Evolutionary conservation across 108 stramenopile genomes (phyloP), one percentile per base, ranked within the genome.

Genomic region (Skeletonema tropicum): DNA sequence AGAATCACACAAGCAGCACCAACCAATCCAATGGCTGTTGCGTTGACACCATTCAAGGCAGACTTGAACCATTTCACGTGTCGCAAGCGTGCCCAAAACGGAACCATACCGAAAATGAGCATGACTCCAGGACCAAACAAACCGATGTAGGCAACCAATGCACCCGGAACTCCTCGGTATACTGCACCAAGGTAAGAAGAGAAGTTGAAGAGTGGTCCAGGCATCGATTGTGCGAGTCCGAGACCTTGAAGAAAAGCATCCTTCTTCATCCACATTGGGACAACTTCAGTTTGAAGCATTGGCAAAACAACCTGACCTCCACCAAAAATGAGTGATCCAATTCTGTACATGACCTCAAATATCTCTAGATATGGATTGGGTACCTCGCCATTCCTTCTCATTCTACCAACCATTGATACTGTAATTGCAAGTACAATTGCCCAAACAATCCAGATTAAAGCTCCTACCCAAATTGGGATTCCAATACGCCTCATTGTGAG

Each of bases 281-380:
- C 96, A 29, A 96, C 94, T 73, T 96, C 97, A 61, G 84, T 84
- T 59, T 97, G 90, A 4, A 98, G 83, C 94, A 98, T 95, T 49
- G 97, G 97, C 42, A 98, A 74, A 36, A 98, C 93, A 8, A 96
- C 95, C 76, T 93, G 92, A 35, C 97, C 97, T 17, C 97, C 96
- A 17, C 97, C 97, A 86, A 95, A 98, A 61, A 98, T 94, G 65
- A 97, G 86, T 19, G 78, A 82, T 26, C 97, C 97, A 35, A 96
- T 89, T 26, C 96, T 90, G 71, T 87, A 98, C 85, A 96, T 91
- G 29, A 87, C 48, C 69, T 95, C 92, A 63, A 98, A 98, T 25
- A 98, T 92, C 48, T 94, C 88, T 45, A 94, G 69, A 66, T 92
- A 95, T 13, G 70, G 79, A 42, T 92, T 91, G 4, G 84, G 75